Evolutionary conservation across 139 green algal species (phyloP).

Genomic region (Spirogloea muscicola): DNA sequence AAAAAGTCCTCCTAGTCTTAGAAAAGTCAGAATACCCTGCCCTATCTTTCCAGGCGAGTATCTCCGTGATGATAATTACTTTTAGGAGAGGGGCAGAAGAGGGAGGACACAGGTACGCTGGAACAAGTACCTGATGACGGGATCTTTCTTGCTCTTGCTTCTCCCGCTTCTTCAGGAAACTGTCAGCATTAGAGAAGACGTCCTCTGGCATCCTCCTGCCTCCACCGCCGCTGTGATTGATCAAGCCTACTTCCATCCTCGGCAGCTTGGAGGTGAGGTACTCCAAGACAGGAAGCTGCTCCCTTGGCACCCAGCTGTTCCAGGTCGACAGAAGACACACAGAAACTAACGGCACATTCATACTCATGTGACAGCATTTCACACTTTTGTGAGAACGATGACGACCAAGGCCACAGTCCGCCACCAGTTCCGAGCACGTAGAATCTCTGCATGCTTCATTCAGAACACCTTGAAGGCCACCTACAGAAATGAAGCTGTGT

Average conservation of each 20-base stretch:
- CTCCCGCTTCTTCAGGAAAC: background rate
- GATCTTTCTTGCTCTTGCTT: background rate
- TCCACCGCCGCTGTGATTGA: background rate
- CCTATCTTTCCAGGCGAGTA: too few species aligned
- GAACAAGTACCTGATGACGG: background rate
- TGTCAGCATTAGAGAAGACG: background rate
- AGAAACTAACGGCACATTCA: background rate
- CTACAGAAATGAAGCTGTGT: too few species aligned
- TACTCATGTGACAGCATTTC: background rate
- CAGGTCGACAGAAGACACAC: background rate
- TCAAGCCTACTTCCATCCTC: background rate
- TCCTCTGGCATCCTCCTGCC: background rate
- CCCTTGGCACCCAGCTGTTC: conserved; percentile 26
- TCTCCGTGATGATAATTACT: too few species aligned
- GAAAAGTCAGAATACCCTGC: background rate
- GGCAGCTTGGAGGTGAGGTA: conserved; percentile 17
- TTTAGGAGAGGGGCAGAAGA: background rate
- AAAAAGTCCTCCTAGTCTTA: background rate
- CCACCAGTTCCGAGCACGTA: background rate
- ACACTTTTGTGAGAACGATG: background rate
- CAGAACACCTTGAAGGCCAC: background rate
- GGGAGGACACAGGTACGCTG: background rate
- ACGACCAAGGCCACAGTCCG: too few species aligned
- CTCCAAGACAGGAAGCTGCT: conserved; percentile 42
- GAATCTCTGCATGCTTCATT: background rate